These are phyloP conservation scores for Pisolithus marmoratus DNA, from an alignment of 768 basidiomycete species.

Conservation along the genomic window DNA sequence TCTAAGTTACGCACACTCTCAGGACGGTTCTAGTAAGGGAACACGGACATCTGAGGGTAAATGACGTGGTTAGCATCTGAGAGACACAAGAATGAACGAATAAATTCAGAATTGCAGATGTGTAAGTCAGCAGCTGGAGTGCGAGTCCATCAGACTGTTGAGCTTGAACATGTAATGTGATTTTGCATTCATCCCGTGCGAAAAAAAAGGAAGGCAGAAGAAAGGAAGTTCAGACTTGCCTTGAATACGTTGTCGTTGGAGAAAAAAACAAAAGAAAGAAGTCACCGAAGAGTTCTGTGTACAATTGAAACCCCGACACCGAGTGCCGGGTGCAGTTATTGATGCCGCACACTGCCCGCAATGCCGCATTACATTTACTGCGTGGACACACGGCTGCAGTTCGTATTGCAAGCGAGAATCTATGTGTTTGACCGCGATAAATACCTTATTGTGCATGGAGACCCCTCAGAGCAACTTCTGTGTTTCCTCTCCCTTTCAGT, in stretches of 20 bases:
- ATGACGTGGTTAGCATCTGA: neutral
- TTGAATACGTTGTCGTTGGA: neutral
- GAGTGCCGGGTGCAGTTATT: neutral
- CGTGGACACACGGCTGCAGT: neutral
- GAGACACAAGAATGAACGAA: neutral
- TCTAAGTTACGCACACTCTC: no score
- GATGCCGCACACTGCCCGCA: neutral
- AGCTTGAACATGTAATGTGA: conserved; percentile 38
- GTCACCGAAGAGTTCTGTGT: no score
- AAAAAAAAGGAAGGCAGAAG: neutral
- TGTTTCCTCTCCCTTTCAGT: no score
- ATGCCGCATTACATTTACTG: no score
- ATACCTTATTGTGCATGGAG: no score
- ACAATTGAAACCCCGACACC: conserved; percentile 5
- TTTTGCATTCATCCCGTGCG: conserved; percentile 32
- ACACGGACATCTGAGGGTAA: neutral
- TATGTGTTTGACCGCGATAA: no score
- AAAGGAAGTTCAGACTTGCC: neutral
- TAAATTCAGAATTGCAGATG: conserved; percentile 41
- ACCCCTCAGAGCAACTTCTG: no score
- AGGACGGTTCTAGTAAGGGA: no score
- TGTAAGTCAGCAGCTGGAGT: conserved; percentile 37
- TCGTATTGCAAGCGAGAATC: neutral
- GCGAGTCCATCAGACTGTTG: conserved; percentile 40
- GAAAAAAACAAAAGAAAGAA: no score